Evolutionary conservation across 495 filamentous ascomycete species (phyloP).

Genomic region (Daldinia caldariorum): DNA sequence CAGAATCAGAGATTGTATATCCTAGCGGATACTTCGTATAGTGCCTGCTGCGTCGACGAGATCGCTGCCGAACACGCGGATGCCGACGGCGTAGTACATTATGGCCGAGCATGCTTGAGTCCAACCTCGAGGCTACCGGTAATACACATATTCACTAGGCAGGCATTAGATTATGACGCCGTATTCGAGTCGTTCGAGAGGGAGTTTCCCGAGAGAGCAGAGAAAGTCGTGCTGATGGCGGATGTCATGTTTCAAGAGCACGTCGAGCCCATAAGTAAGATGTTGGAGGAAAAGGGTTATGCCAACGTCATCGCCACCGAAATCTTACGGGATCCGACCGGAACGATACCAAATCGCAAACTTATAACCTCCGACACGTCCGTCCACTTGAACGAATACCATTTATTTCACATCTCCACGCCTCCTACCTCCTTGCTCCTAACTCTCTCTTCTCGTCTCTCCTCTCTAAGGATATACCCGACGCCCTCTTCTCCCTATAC

Average conservation of each 20-base stretch:
- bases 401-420: constrained; percentile 88
- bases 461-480: constrained; percentile 79
- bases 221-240: constrained; percentile 83
- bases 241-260: constrained; percentile 87
- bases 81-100: constrained; percentile 93
- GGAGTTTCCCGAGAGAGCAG: constrained; percentile 68
- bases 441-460: constrained; percentile 84
- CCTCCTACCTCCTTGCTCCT: constrained; percentile 87
- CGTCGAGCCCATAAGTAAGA: constrained; percentile 54
- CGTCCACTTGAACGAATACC: constrained; percentile 67
- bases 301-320: constrained; percentile 72
- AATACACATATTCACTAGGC: constrained; percentile 88
- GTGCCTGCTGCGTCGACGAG: constrained; percentile 96
- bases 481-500: constrained; percentile 59
- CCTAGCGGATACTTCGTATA: constrained; percentile 95
- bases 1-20: constrained; percentile 72
- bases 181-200: constrained; percentile 70
- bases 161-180: constrained; percentile 66
- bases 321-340: constrained; percentile 80
- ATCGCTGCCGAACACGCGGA: constrained; percentile 93
- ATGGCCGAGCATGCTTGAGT: constrained; percentile 90
- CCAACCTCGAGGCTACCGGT: constrained; percentile 90
- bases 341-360: constrained; percentile 85
- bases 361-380: constrained; percentile 25
- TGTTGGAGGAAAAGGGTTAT: constrained; percentile 66